Evolutionary conservation across 371 early-diverging fungal genomes (phyloP).

Genomic region (Apophysomyces trapeziformis): DNA sequence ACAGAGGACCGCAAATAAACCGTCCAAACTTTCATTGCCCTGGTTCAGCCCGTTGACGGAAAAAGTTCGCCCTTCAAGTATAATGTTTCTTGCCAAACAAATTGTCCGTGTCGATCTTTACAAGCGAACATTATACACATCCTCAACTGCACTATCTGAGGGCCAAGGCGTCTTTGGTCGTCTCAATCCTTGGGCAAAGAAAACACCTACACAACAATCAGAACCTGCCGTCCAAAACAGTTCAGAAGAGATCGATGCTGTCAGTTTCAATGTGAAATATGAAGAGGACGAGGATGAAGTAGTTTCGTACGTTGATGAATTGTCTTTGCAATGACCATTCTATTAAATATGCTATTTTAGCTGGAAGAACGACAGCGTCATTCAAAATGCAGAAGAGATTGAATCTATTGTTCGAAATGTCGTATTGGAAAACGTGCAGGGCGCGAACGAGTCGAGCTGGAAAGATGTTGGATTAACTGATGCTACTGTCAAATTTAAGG

Average conservation of each 20-base stretch:
- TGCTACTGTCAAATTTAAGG: conserved; percentile 41
- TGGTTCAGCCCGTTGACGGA: conserved; percentile 12
- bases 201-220: conserved; percentile 15
- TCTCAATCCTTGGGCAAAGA: conserved; percentile 55
- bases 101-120: conserved; percentile 3
- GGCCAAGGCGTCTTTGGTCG: conserved; percentile 37
- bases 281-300: conserved; percentile 26
- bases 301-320: conserved; percentile 7
- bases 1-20: no score
- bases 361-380: conserved; percentile 34
- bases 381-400: conserved; percentile 34
- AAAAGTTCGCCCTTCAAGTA: conserved; percentile 4
- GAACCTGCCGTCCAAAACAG: conserved; percentile 19
- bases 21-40: not conserved
- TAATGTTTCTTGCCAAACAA: conserved; percentile 4
- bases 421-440: conserved; percentile 33
- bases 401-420: conserved; percentile 33
- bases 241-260: conserved; percentile 25
- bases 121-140: conserved; percentile 28
- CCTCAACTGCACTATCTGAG: conserved; percentile 25
- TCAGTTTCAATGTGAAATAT: conserved; percentile 41
- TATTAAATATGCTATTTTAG: conserved; percentile 17
- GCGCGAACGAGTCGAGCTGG: conserved; percentile 36
- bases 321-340: not conserved
- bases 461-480: conserved; percentile 24